These are phyloP conservation scores for Dendrobium chrysotoxum DNA, from an alignment of 106 monocot genomes.

Conservation along the genomic window DNA sequence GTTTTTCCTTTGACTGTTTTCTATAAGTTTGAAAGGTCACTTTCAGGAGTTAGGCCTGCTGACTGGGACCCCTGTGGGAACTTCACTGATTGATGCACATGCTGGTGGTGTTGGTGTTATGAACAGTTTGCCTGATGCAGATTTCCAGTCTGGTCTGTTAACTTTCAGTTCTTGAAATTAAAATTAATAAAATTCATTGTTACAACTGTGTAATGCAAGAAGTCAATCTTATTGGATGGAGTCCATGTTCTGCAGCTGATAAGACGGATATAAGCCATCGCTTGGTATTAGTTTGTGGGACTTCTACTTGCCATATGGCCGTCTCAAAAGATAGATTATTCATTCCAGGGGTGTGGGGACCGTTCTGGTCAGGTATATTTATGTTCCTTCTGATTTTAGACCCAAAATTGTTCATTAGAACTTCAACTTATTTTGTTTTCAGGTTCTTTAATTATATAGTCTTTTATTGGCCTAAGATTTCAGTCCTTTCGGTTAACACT, in stretches of 20 bases:
- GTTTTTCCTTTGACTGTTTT: not conserved
- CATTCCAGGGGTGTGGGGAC: constrained; percentile 96
- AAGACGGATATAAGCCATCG: constrained; percentile 55
- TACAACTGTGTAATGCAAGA: not conserved
- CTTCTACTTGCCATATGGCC: constrained; percentile 98
- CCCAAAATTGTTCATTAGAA: not conserved
- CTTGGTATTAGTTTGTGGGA: constrained; percentile 96
- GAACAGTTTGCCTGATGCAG: constrained; percentile 58
- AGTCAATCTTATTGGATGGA: not conserved
- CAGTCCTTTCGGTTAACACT: not conserved
- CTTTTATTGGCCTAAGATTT: not conserved
- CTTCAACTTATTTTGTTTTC: not conserved
- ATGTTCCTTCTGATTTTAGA: not conserved
- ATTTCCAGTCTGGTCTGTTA: constrained; percentile 7
- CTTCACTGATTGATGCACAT: constrained; percentile 97
- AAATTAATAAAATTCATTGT: not conserved
- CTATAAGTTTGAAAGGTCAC: constrained; percentile 8
- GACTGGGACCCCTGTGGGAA: constrained; percentile 89
- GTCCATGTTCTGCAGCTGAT: constrained; percentile 34
- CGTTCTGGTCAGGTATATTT: constrained; percentile 86
- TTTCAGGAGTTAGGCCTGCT: constrained; percentile 72
- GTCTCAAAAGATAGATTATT: constrained; percentile 71
- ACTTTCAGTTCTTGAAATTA: not conserved
- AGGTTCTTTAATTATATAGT: not conserved
- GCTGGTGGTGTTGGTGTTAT: constrained; percentile 95